These are phyloP conservation scores for Ceratobasidium sp. DNA, from an alignment of 1,284 basidiomycete genomes.

Conservation along the genomic window DNA sequence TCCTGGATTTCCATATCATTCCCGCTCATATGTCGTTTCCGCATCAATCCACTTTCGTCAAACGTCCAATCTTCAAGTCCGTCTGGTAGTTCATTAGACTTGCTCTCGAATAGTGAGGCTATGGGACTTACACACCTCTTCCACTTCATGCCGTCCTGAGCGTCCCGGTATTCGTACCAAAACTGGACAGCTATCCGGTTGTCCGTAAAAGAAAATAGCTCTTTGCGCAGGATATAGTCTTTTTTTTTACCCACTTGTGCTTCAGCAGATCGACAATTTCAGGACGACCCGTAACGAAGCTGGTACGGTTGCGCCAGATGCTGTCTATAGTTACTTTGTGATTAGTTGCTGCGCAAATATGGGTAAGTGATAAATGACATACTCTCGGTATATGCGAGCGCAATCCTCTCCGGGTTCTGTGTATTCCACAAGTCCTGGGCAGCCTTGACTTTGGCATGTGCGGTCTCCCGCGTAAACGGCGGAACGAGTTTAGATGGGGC, in stretches of 20 bases:
- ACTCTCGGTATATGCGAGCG: constrained; percentile 59
- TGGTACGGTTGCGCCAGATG: constrained; percentile 66
- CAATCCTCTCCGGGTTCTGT: constrained; percentile 44
- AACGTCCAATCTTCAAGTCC: constrained; percentile 64
- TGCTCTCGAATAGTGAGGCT: not conserved
- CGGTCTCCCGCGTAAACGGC: constrained; percentile 42
- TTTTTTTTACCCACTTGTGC: constrained; percentile 61
- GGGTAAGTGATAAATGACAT: not conserved
- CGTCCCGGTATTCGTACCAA: constrained; percentile 66
- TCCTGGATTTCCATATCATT: constrained; percentile 62
- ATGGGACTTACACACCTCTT: constrained; percentile 30
- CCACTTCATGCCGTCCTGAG: constrained; percentile 45
- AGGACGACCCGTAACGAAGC: constrained; percentile 59
- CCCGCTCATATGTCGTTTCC: constrained; percentile 64
- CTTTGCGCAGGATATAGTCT: constrained; percentile 62
- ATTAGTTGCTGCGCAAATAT: not conserved
- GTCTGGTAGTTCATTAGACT: not conserved
- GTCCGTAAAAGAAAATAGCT: constrained; percentile 64
- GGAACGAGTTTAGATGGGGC: constrained; percentile 24
- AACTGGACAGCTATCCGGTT: constrained; percentile 69
- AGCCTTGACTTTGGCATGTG: constrained; percentile 43
- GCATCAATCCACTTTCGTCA: constrained; percentile 61
- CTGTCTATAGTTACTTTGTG: constrained; percentile 50
- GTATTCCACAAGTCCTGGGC: constrained; percentile 46
- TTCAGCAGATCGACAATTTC: constrained; percentile 61